Percentiles rank a stretch among this genome's conserved stretches.
Evolutionary conservation across 768 basidiomycete species (phyloP).

Genomic region (Boletus bicolor): DNA sequence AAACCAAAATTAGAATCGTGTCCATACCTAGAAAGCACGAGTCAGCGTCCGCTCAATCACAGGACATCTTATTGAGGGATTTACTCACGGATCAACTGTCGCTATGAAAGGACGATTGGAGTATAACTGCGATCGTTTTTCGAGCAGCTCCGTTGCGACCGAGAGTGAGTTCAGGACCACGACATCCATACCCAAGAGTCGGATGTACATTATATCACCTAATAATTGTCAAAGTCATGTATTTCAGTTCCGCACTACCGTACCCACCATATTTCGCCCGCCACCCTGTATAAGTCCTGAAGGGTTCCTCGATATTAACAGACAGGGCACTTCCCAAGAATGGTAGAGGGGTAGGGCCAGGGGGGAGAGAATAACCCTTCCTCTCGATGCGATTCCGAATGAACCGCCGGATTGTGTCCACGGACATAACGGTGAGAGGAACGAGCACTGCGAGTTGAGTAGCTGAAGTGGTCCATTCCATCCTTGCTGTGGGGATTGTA

Average conservation of each 20-base stretch:
- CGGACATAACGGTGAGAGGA: not conserved
- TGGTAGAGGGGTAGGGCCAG: conserved; percentile 21
- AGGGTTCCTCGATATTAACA: conserved; percentile 13
- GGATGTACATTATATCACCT: conserved; percentile 49
- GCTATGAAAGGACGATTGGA: conserved; percentile 45
- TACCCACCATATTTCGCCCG: conserved; percentile 17
- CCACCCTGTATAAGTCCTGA: conserved; percentile 19
- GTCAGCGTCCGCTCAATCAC: not conserved
- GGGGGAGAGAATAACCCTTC: conserved; percentile 15
- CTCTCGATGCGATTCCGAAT: conserved; percentile 9
- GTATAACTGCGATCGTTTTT: conserved; percentile 44
- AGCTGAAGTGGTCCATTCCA: conserved; percentile 8
- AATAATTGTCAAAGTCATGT: not conserved
- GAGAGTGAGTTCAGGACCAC: conserved; percentile 45
- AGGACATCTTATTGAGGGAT: not conserved
- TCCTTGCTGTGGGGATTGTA: not conserved
- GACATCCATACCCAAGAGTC: conserved; percentile 43
- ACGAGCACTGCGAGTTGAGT: conserved; percentile 5
- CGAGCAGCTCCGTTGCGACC: conserved; percentile 44
- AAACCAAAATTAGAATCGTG: conserved; percentile 10
- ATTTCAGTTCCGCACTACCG: not conserved
- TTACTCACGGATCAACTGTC: conserved; percentile 14
- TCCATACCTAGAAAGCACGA: conserved; percentile 12
- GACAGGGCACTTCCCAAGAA: conserved; percentile 20
- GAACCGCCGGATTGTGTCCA: not conserved